Percentiles rank a stretch among this genome's conserved stretches.
Evolutionary conservation across 768 basidiomycete genomes (phyloP).

Genomic region (Mycena crocata): DNA sequence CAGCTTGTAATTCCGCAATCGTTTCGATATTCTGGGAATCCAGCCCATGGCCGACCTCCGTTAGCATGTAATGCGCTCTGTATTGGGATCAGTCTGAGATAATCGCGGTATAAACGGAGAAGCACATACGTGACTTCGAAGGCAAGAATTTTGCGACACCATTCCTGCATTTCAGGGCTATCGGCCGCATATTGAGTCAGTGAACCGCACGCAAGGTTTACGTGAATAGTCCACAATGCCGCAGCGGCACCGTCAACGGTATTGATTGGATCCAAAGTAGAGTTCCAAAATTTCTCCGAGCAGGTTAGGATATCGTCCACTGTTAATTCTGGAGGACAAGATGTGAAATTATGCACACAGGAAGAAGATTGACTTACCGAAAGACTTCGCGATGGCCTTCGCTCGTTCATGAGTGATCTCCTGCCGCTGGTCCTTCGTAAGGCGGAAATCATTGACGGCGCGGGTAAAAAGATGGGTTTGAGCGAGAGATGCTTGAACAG

Average conservation of each 20-base stretch:
- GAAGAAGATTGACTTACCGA: constrained; percentile 28
- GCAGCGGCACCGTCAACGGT: constrained; percentile 44
- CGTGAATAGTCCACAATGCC: constrained; percentile 48
- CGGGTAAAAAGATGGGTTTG: constrained; percentile 9
- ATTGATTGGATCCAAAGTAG: constrained; percentile 44
- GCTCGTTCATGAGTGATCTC: constrained; percentile 37
- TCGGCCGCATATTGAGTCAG: constrained; percentile 37
- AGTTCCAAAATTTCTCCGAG: constrained; percentile 48
- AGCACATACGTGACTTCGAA: constrained; percentile 40
- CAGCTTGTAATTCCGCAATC: constrained; percentile 33
- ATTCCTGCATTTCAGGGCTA: constrained; percentile 37
- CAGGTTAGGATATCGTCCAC: constrained; percentile 43
- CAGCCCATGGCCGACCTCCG: constrained; percentile 45
- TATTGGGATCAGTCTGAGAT: not conserved
- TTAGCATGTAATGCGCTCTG: constrained; percentile 43
- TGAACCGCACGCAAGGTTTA: constrained; percentile 50
- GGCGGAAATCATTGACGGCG: constrained; percentile 4
- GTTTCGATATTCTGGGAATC: constrained; percentile 43
- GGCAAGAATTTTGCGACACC: constrained; percentile 39
- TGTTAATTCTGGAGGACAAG: constrained; percentile 40
- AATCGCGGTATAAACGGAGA: not conserved
- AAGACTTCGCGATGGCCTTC: constrained; percentile 31
- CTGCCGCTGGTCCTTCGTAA: constrained; percentile 12
- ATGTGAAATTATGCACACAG: not conserved
- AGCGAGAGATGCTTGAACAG: not conserved